A percentile compares a stretch with the other conserved stretches of the same genome.
Conservation (phyloP, 73 alveolate species). For the Paramecium pentaurelia region DNA sequence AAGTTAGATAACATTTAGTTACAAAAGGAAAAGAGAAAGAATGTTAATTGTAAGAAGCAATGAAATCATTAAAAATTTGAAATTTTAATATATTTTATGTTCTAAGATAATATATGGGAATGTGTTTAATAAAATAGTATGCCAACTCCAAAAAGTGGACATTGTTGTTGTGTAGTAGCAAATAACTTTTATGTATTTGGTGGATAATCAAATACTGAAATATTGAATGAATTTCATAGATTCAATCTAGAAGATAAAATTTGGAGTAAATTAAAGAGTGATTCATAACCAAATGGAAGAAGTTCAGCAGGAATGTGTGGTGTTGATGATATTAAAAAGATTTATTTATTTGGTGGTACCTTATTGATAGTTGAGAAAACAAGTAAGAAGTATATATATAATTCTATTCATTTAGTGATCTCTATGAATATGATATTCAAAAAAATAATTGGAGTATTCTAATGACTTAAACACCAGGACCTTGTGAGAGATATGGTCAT, state of each 20-base stretch:
- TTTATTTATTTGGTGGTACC: slow-evolving; percentile 58
- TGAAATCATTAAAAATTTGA: slow-evolving; percentile 40
- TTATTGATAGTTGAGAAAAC: slow-evolving; percentile 33
- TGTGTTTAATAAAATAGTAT: background rate
- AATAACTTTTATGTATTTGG: slow-evolving; percentile 51
- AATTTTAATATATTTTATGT: background rate
- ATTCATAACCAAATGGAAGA: background rate
- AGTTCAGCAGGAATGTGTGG: slow-evolving; percentile 55
- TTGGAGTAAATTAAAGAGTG: background rate
- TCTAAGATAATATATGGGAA: slow-evolving; percentile 11
- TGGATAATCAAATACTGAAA: slow-evolving; percentile 23
- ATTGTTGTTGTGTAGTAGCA: slow-evolving; percentile 23
- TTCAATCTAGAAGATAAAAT: slow-evolving; percentile 35
- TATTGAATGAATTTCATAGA: slow-evolving; percentile 31
- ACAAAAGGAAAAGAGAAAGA: slow-evolving; percentile 48
- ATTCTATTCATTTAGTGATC: background rate
- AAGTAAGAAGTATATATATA: background rate
- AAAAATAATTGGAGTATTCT: slow-evolving; percentile 28
- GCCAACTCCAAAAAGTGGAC: slow-evolving; percentile 60
- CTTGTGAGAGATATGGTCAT: slow-evolving; percentile 60
- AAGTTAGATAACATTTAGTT: background rate
- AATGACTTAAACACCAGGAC: background rate
- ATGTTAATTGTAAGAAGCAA: background rate
- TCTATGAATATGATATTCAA: slow-evolving; percentile 38
- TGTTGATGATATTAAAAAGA: background rate